Evolutionary conservation across 2,329 filamentous ascomycete species (phyloP).

Genomic region (Aspergillus felis): DNA sequence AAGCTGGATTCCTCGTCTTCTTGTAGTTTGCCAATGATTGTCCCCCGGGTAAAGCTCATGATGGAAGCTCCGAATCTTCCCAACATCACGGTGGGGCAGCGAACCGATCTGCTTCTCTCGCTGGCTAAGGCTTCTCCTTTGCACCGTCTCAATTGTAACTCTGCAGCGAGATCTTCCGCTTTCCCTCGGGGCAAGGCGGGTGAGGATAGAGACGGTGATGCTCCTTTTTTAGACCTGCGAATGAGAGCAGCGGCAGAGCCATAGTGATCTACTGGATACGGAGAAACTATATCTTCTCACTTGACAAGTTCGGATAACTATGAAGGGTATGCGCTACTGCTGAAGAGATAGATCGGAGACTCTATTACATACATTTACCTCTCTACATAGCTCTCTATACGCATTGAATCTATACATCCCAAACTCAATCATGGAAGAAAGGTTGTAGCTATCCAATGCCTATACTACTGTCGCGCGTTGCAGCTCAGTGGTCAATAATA

Average conservation of each 20-base stretch:
- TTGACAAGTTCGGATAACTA: background rate
- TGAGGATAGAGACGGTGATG: slow-evolving; percentile 10
- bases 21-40: slow-evolving; percentile 6
- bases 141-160: slow-evolving; percentile 18
- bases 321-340: background rate
- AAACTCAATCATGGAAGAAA: too few species aligned
- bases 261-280: background rate
- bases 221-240: background rate
- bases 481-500: background rate
- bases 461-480: background rate
- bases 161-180: slow-evolving; percentile 37
- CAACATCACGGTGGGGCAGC: slow-evolving; percentile 35
- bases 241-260: background rate
- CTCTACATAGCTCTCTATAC: background rate
- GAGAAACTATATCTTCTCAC: background rate
- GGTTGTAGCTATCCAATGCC: background rate
- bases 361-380: background rate
- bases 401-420: background rate
- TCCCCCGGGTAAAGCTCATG: slow-evolving; percentile 26
- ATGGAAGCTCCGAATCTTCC: slow-evolving; percentile 36
- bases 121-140: slow-evolving; percentile 24
- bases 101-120: slow-evolving; percentile 22
- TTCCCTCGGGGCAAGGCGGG: slow-evolving; percentile 32
- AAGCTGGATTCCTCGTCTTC: background rate
- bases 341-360: background rate